phyloP scores from a whole-genome alignment of 2,329 filamentous ascomycete genomes.

The Aspergillus sp. region DNA sequence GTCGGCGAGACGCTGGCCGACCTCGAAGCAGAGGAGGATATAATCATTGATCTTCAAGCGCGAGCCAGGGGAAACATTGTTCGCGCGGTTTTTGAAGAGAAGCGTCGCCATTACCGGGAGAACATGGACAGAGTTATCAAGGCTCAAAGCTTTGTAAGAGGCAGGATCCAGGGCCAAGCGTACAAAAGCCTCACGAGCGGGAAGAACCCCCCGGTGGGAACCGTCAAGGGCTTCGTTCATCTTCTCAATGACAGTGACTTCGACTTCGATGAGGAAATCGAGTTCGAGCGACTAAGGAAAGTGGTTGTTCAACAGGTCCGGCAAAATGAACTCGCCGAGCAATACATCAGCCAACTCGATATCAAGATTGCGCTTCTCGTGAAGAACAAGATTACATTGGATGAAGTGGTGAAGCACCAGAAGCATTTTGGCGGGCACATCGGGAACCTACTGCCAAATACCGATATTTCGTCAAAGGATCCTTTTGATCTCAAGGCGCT shows the following conservation, averaged over 20 bases:
- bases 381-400: slow-evolving; percentile 98
- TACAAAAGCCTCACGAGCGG: slow-evolving; percentile 95
- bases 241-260: slow-evolving; percentile 96
- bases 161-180: slow-evolving; percentile 90
- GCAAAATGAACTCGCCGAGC: slow-evolving; percentile 92
- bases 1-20: slow-evolving; percentile 66
- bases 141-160: slow-evolving; percentile 92
- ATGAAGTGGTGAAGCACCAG: slow-evolving; percentile 95
- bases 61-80: slow-evolving; percentile 64
- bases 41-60: slow-evolving; percentile 64
- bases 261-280: slow-evolving; percentile 96
- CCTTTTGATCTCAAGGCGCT: slow-evolving; percentile 94
- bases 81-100: slow-evolving; percentile 67
- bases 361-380: slow-evolving; percentile 98
- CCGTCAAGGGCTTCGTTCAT: slow-evolving; percentile 96
- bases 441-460: slow-evolving; percentile 74
- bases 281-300: slow-evolving; percentile 90
- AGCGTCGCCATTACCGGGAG: slow-evolving; percentile 78
- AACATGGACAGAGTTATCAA: slow-evolving; percentile 99
- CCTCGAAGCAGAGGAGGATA: slow-evolving; percentile 74
- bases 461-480: slow-evolving; percentile 78
- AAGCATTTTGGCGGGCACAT: slow-evolving; percentile 90
- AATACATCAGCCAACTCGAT: slow-evolving; percentile 96
- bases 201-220: slow-evolving; percentile 92
- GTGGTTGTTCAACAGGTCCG: slow-evolving; percentile 95